These are phyloP conservation scores for Austroboletus niveus DNA, from an alignment of 1,284 basidiomycete genomes.

Conservation along the genomic window DNA sequence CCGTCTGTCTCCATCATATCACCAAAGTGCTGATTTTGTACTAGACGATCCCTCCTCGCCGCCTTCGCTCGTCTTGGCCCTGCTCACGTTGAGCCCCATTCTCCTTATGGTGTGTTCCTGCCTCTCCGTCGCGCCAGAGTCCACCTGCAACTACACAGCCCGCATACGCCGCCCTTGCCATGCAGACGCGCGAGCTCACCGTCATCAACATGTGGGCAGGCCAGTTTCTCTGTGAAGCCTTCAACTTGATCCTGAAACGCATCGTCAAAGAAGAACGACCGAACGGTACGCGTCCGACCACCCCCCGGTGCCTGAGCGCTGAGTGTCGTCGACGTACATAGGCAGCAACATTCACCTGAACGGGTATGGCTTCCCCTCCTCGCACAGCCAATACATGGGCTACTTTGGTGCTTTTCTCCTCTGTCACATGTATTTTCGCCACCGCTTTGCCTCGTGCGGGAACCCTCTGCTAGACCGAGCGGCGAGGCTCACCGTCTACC, in stretches of 20 bases:
- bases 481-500: constrained; percentile 49
- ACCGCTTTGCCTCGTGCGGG: constrained; percentile 60
- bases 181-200: constrained; percentile 75
- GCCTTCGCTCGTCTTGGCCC: constrained; percentile 60
- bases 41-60: constrained; percentile 67
- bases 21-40: constrained; percentile 1
- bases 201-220: constrained; percentile 83
- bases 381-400: constrained; percentile 87
- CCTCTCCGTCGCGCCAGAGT: neutral
- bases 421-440: constrained; percentile 70
- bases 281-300: constrained; percentile 42
- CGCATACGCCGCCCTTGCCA: constrained; percentile 73
- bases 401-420: constrained; percentile 79
- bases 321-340: constrained; percentile 3
- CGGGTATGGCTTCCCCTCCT: constrained; percentile 87
- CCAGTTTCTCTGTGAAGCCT: constrained; percentile 69
- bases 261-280: constrained; percentile 70
- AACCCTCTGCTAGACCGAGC: constrained; percentile 47
- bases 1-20: neutral
- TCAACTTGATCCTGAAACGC: constrained; percentile 74
- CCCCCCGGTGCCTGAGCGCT: neutral
- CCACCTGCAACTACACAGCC: constrained; percentile 43
- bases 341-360: constrained; percentile 32
- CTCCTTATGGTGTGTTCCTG: constrained; percentile 61
- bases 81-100: constrained; percentile 74